A percentile compares a stretch with the other conserved stretches of the same genome.
phyloP scores from a whole-genome alignment of 225 moss, liverwort and hornwort species.

The Anthoceros angustus region DNA sequence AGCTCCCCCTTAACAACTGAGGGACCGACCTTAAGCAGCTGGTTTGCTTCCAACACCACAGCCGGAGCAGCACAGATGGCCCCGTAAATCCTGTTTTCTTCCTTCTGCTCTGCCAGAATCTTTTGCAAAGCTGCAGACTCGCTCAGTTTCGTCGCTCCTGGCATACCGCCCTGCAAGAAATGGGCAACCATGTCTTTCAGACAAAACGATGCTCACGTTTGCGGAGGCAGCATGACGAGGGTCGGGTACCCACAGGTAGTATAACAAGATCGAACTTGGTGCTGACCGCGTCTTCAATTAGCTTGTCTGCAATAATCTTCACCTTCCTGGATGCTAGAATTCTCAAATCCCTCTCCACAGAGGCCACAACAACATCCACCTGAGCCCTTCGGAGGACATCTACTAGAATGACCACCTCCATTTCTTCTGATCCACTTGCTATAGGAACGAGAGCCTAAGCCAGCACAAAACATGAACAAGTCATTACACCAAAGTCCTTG shows the following conservation, averaged over 20 bases:
- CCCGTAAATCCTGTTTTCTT: constrained; percentile 36
- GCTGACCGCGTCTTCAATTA: constrained; percentile 32
- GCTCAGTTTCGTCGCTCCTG: constrained; percentile 57
- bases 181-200: neutral
- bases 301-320: constrained; percentile 59
- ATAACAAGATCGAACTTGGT: constrained; percentile 52
- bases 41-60: constrained; percentile 54
- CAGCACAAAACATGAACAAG: neutral
- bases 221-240: neutral
- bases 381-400: constrained; percentile 82
- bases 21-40: constrained; percentile 33
- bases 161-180: constrained; percentile 54
- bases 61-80: constrained; percentile 94
- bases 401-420: constrained; percentile 82
- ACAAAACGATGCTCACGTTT: neutral
- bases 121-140: constrained; percentile 30
- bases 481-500: neutral
- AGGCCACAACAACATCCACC: constrained; percentile 60
- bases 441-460: constrained; percentile 51
- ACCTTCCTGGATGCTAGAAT: constrained; percentile 66
- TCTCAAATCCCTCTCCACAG: constrained; percentile 49
- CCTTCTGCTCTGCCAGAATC: constrained; percentile 38
- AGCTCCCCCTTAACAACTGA: neutral
- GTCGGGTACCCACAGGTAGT: constrained; percentile 33
- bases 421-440: constrained; percentile 83